Evolutionary conservation across 345 rosid genomes (phyloP), one percentile per base, ranked within the genome.

Genomic region (Durio zibethinus): DNA sequence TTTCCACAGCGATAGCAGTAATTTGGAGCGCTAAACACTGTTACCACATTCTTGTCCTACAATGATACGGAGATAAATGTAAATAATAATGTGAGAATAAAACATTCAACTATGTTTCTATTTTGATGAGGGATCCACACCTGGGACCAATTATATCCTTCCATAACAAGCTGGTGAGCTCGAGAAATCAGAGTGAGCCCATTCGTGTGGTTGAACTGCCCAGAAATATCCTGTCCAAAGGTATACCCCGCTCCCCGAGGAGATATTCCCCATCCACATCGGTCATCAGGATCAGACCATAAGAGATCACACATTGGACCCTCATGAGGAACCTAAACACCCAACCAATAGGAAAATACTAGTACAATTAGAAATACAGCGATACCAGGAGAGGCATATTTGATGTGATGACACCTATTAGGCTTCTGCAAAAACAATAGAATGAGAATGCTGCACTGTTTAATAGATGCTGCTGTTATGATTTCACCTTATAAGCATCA

Each of bases 111-210:
- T 57, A 23, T 7, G 76, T 47, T 75, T 35, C 50, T 50, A 33
- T 29, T 59, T 47, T 71, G 43, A 20, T 62, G 67, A 53, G n/a
- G 36, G 53, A 36, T 61, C 75, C 33, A 77, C 72, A 92, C 97
- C 90, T 92, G 97, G 56, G 90, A 83, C 97, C 97, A 92, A 80
- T 92, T 92, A 78, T 80, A 92, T 73, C 97, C 97, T 82, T 92
- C 97, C 97, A 92, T 92, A 74, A 92, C 95, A 80, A 92, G 95
- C 78, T 90, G 93, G 84, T 92, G 97, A 68, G 97, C 97, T 79
- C 97, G 86, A 45, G 97, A 90, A 71, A 92, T 90, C 80, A 92
- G 89, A 71, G 78, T 83, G 54, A 92, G 93, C 48, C 92, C 94
- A 77, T 92, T 92, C 38, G 90, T 90, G 78, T 90, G 93, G 74